Evolutionary conservation across 2,329 filamentous ascomycete species (phyloP).

Genomic region (Venturia carpophila): DNA sequence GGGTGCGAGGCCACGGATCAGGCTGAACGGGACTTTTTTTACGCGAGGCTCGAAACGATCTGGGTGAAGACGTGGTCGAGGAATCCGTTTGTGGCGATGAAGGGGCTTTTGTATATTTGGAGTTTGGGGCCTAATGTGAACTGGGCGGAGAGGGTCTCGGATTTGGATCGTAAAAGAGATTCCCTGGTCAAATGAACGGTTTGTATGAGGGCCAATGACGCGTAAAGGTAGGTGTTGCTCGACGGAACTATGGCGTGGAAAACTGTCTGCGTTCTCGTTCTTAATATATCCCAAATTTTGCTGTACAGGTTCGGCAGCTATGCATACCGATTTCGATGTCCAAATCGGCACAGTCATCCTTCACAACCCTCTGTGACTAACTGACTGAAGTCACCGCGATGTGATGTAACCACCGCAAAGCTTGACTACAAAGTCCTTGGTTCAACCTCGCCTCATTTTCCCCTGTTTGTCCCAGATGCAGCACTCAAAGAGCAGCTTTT

Average conservation of each 20-base stretch:
- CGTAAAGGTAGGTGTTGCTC: no score
- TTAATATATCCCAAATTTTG: no score
- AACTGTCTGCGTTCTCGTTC: no score
- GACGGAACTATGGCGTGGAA: no score
- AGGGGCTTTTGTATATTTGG: not conserved
- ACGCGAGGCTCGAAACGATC: not conserved
- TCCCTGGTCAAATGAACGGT: not conserved
- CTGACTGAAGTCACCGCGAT: no score
- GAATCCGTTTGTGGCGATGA: not conserved
- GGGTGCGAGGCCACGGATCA: not conserved
- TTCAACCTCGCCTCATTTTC: conserved; percentile 11
- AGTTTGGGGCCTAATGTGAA: not conserved
- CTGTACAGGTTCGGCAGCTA: no score
- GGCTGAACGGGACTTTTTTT: not conserved
- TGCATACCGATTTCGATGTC: no score
- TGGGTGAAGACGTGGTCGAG: not conserved
- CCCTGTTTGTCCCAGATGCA: conserved; percentile 20
- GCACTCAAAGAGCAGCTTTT: conserved; percentile 20
- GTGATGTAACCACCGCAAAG: no score
- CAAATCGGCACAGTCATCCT: no score
- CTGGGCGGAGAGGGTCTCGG: not conserved
- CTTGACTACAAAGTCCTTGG: no score
- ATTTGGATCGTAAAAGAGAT: not conserved
- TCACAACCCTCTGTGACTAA: no score
- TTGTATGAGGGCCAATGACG: not conserved